Evolutionary conservation across 768 basidiomycete genomes (phyloP).

Genomic region (Amanita jacksonii): DNA sequence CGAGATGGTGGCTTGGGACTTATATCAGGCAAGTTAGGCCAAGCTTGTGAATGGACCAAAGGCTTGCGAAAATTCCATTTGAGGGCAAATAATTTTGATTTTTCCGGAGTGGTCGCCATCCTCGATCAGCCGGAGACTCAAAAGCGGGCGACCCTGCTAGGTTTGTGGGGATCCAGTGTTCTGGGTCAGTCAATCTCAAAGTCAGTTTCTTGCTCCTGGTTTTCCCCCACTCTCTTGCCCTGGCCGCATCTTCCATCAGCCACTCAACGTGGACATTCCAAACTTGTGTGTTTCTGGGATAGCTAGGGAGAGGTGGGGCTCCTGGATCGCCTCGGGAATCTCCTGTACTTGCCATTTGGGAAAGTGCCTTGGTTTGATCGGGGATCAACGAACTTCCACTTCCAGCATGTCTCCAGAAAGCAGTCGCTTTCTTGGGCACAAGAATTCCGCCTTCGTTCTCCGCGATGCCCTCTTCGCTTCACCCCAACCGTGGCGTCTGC

Average conservation of each 20-base stretch:
- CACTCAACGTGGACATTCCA: constrained; percentile 3
- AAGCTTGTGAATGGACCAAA: constrained; percentile 20
- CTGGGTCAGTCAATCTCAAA: constrained; percentile 15
- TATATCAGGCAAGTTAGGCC: constrained; percentile 28
- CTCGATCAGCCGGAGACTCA: constrained; percentile 32
- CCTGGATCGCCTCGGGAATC: constrained; percentile 19
- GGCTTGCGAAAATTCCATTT: constrained; percentile 22
- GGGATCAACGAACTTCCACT: constrained; percentile 40
- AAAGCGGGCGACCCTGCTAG: constrained; percentile 29
- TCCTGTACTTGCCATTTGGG: constrained; percentile 24
- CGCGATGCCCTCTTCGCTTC: constrained; percentile 17
- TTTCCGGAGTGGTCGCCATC: constrained; percentile 45
- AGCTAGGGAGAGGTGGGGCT: neutral
- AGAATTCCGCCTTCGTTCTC: constrained; percentile 18
- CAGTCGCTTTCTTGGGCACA: constrained; percentile 11
- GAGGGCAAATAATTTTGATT: constrained; percentile 24
- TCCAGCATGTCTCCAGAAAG: constrained; percentile 25
- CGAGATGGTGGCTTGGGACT: constrained; percentile 23
- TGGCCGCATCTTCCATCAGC: constrained; percentile 3
- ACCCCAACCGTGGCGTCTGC: constrained; percentile 26
- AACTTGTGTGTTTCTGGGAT: neutral
- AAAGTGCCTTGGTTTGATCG: constrained; percentile 44
- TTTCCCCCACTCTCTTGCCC: constrained; percentile 3
- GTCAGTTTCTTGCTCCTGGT: constrained; percentile 3
- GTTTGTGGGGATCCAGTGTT: constrained; percentile 14